phyloP scores from a whole-genome alignment of 2,329 filamentous ascomycete genomes.

The Pseudofabraea citricarpa region DNA sequence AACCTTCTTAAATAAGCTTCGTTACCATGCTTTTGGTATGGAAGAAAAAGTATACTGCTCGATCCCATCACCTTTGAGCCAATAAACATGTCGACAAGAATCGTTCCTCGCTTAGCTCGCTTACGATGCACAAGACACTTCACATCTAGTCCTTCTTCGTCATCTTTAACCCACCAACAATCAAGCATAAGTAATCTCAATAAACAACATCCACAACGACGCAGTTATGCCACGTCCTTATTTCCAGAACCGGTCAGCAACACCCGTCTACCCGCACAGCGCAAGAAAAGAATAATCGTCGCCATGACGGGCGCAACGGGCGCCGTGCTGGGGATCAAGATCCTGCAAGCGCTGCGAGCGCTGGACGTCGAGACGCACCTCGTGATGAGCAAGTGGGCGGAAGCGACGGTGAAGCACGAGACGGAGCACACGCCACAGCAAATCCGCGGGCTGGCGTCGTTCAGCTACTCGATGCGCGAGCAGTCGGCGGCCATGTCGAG shows the following conservation, averaged over 20 bases:
- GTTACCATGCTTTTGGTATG: no score
- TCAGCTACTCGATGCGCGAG: slow-evolving; percentile 36
- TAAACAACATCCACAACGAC: no score
- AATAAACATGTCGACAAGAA: no score
- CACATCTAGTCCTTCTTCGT: no score
- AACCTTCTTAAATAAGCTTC: no score
- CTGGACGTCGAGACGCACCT: slow-evolving; percentile 43
- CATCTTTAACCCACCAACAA: no score
- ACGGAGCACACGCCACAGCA: slow-evolving; percentile 33
- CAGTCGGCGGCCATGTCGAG: slow-evolving; percentile 39
- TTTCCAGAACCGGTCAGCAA: background rate
- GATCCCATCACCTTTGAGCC: no score
- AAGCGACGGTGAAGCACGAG: slow-evolving; percentile 42
- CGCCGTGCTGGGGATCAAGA: slow-evolving; percentile 35
- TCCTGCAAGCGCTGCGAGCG: slow-evolving; percentile 33
- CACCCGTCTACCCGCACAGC: background rate
- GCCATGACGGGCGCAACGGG: slow-evolving; percentile 47
- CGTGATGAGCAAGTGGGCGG: slow-evolving; percentile 44
- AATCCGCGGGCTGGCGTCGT: slow-evolving; percentile 33
- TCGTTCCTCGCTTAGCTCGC: no score
- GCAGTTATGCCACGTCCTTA: no score
- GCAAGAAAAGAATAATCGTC: slow-evolving; percentile 34
- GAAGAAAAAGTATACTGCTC: no score
- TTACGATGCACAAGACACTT: no score
- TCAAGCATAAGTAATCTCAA: no score